phyloP scores from a whole-genome alignment of 768 basidiomycete genomes.

The Polyporus arcularius region DNA sequence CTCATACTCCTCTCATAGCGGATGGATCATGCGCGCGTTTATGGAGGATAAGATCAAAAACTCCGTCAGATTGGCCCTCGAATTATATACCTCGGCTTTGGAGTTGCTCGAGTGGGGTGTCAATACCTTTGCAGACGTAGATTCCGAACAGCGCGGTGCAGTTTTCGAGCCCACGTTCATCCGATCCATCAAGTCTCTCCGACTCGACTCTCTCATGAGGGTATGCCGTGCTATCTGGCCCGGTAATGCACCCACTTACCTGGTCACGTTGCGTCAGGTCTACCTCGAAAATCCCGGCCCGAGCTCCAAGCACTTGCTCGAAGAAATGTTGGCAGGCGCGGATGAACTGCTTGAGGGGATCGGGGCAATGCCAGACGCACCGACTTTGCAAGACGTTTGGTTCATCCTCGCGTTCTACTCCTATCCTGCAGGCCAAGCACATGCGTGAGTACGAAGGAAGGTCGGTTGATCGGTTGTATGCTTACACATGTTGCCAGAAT shows the following conservation, averaged over 20 bases:
- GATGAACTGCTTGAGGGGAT: constrained; percentile 1
- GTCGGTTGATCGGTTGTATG: background rate
- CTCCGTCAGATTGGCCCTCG: constrained; percentile 23
- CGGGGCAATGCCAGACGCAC: background rate
- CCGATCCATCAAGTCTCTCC: constrained; percentile 38
- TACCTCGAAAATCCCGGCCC: background rate
- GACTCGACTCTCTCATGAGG: constrained; percentile 33
- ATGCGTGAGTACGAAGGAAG: background rate
- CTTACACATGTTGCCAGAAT: background rate
- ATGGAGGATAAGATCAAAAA: constrained; percentile 24
- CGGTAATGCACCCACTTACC: no score
- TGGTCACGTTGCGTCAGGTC: background rate
- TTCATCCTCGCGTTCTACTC: background rate
- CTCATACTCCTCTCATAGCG: constrained; percentile 24
- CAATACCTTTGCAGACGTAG: constrained; percentile 38
- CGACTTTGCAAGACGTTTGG: background rate
- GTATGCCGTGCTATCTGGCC: constrained; percentile 17
- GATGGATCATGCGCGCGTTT: constrained; percentile 42
- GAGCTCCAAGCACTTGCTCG: background rate
- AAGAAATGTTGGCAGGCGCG: constrained; percentile 2
- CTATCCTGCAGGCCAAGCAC: constrained; percentile 4
- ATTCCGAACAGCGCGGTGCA: constrained; percentile 35
- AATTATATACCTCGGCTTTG: constrained; percentile 37
- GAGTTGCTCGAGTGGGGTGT: constrained; percentile 47
- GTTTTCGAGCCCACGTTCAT: constrained; percentile 45